Percentiles rank a stretch among this genome's conserved stretches.
Evolutionary conservation across 495 filamentous ascomycete species (phyloP).

Genomic region (Neurospora sp.): DNA sequence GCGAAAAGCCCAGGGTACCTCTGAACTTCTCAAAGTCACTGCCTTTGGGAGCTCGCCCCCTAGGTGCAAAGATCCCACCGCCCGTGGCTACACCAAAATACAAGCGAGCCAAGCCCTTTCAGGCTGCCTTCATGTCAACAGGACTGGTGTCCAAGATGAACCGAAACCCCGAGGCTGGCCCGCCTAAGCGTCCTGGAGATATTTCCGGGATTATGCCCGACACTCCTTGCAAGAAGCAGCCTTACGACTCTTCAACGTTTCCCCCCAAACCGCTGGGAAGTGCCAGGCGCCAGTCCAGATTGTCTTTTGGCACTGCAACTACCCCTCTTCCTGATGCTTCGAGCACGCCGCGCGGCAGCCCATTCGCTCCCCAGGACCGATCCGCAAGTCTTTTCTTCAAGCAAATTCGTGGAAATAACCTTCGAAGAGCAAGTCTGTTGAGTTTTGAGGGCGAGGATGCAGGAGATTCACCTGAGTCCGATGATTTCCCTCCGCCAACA

Average conservation of each 20-base stretch:
- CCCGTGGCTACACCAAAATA: conserved; percentile 76
- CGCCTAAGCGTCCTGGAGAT: conserved; percentile 29
- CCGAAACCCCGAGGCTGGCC: conserved; percentile 49
- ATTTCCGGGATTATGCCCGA: conserved; percentile 56
- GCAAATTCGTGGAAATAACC: conserved; percentile 27
- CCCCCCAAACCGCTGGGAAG: conserved; percentile 44
- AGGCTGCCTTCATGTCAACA: conserved; percentile 86
- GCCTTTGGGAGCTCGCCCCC: conserved; percentile 50
- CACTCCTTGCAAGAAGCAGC: conserved; percentile 84
- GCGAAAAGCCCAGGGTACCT: conserved; percentile 31
- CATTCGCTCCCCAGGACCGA: conserved; percentile 53
- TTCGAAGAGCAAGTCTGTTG: conserved; percentile 61
- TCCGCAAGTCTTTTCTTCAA: conserved; percentile 31
- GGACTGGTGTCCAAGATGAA: conserved; percentile 83
- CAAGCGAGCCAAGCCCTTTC: conserved; percentile 70
- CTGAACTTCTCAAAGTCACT: conserved; percentile 73
- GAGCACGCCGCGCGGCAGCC: conserved; percentile 26
- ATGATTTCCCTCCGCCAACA: conserved; percentile 78
- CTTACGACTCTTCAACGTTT: conserved; percentile 52
- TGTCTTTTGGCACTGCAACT: conserved; percentile 34
- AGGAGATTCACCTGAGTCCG: conserved; percentile 36
- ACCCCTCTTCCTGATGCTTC: conserved; percentile 54
- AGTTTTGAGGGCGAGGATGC: conserved; percentile 68
- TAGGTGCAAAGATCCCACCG: conserved; percentile 28
- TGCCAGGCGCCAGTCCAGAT: conserved; percentile 29